Conservation (phyloP, 2,329 filamentous ascomycete genomes). For the Trichoderma sp. region DNA sequence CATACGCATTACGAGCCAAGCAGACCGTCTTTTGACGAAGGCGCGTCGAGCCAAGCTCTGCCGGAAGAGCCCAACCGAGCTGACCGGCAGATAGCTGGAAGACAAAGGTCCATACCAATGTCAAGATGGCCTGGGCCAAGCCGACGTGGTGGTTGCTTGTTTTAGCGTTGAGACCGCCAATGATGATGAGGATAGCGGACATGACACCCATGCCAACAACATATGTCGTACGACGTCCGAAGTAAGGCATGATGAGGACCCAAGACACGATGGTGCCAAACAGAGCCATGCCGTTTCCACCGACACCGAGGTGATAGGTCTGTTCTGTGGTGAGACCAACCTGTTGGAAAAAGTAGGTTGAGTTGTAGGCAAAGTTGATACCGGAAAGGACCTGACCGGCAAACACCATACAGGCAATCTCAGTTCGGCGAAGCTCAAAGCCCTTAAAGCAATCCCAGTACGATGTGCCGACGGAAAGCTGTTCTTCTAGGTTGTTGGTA, state of each 20-base stretch:
- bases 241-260: constrained; percentile 38
- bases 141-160: constrained; percentile 26
- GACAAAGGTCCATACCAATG: constrained; percentile 34
- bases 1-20: constrained; percentile 43
- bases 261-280: constrained; percentile 45
- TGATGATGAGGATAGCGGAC: constrained; percentile 36
- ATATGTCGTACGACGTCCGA: constrained; percentile 46
- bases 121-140: constrained; percentile 37
- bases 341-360: constrained; percentile 40
- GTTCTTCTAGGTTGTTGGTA: constrained; percentile 41
- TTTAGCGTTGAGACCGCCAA: constrained; percentile 42
- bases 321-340: constrained; percentile 32
- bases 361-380: constrained; percentile 35
- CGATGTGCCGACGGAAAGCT: constrained; percentile 35
- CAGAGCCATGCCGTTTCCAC: constrained; percentile 38
- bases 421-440: constrained; percentile 48
- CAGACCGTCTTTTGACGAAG: constrained; percentile 56
- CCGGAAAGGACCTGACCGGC: constrained; percentile 16
- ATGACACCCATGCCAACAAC: constrained; percentile 44
- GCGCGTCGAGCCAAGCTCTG: constrained; percentile 48
- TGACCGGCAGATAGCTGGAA: constrained; percentile 39
- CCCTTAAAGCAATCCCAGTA: constrained; percentile 46
- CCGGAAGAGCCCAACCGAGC: constrained; percentile 35
- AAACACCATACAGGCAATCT: constrained; percentile 40
- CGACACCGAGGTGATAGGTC: constrained; percentile 38